These are phyloP conservation scores for Penicillium steckii DNA, from an alignment of 495 filamentous ascomycete species.

Conservation along the genomic window DNA sequence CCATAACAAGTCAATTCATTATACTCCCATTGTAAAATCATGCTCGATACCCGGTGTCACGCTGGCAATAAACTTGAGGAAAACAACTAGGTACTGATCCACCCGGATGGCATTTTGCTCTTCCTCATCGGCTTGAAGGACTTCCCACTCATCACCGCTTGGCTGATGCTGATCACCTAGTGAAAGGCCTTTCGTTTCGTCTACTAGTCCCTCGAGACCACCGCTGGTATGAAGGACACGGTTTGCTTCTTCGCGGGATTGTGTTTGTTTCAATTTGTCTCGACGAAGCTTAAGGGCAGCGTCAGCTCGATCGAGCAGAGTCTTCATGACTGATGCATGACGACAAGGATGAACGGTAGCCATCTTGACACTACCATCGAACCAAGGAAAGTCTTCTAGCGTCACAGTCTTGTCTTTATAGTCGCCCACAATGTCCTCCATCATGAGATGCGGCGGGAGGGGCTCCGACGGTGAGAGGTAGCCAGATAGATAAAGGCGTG, in stretches of 20 bases:
- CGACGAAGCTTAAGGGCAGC: slow-evolving; percentile 86
- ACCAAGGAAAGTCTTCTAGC: slow-evolving; percentile 95
- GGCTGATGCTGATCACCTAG: slow-evolving; percentile 48
- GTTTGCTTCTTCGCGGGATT: slow-evolving; percentile 42
- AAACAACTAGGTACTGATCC: slow-evolving; percentile 97
- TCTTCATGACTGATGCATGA: slow-evolving; percentile 97
- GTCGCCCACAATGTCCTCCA: slow-evolving; percentile 99
- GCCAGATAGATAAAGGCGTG: slow-evolving; percentile 91
- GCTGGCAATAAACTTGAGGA: slow-evolving; percentile 96
- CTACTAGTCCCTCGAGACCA: slow-evolving; percentile 65
- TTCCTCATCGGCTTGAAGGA: slow-evolving; percentile 65
- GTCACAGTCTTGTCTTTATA: slow-evolving; percentile 99
- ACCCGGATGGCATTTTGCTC: slow-evolving; percentile 90
- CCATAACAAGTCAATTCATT: slow-evolving; percentile 2
- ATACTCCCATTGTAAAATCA: slow-evolving; percentile 98
- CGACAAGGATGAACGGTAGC: slow-evolving; percentile 92
- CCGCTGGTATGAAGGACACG: slow-evolving; percentile 42
- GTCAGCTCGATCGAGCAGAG: slow-evolving; percentile 90
- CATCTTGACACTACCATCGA: slow-evolving; percentile 81
- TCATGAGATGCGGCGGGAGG: slow-evolving; percentile 86
- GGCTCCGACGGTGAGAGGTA: slow-evolving; percentile 81
- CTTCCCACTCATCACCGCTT: slow-evolving; percentile 84
- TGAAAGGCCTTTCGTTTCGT: slow-evolving; percentile 52
- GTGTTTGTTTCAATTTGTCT: slow-evolving; percentile 65
- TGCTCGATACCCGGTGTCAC: slow-evolving; percentile 97